A percentile compares a stretch with the other conserved stretches of the same genome.
phyloP scores from a whole-genome alignment of 768 basidiomycete species.

The Lactifluus pinguis region DNA sequence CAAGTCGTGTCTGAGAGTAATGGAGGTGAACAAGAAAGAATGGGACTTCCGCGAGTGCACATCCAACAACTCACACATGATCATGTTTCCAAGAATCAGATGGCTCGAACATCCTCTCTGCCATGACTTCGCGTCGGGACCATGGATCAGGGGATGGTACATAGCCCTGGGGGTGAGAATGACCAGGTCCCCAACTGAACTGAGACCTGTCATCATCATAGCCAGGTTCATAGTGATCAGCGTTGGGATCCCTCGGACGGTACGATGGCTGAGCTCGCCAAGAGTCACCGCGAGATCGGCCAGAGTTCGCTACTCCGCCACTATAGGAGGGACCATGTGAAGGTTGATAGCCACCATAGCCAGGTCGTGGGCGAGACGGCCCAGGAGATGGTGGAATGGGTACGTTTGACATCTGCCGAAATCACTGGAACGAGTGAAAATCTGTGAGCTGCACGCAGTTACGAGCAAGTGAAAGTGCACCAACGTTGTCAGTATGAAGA shows the following conservation, averaged over 20 bases:
- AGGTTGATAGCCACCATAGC: constrained; percentile 47
- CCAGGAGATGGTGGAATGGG: constrained; percentile 44
- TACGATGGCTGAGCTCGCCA: constrained; percentile 41
- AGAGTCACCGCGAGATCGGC: constrained; percentile 25
- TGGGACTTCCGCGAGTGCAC: not conserved
- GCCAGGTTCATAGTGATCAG: constrained; percentile 10
- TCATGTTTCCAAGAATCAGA: constrained; percentile 47
- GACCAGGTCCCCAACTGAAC: constrained; percentile 1
- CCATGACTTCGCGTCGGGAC: constrained; percentile 29
- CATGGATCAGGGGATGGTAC: constrained; percentile 25
- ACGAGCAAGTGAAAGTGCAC: not conserved
- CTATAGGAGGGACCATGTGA: constrained; percentile 31
- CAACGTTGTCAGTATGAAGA: not conserved
- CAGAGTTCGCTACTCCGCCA: constrained; percentile 34
- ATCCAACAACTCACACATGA: constrained; percentile 5
- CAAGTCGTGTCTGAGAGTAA: constrained; percentile 4
- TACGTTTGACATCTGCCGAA: constrained; percentile 16
- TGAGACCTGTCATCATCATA: constrained; percentile 7
- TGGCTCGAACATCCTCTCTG: constrained; percentile 60
- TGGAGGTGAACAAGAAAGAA: constrained; percentile 9
- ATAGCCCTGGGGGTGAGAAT: constrained; percentile 20
- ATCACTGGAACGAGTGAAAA: constrained; percentile 11
- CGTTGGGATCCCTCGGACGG: constrained; percentile 25
- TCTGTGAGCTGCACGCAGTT: constrained; percentile 1
- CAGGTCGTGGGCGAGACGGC: constrained; percentile 32